These are phyloP conservation scores for Pseudocercospora fuligena DNA, from an alignment of 2,329 filamentous ascomycete species.

Conservation along the genomic window DNA sequence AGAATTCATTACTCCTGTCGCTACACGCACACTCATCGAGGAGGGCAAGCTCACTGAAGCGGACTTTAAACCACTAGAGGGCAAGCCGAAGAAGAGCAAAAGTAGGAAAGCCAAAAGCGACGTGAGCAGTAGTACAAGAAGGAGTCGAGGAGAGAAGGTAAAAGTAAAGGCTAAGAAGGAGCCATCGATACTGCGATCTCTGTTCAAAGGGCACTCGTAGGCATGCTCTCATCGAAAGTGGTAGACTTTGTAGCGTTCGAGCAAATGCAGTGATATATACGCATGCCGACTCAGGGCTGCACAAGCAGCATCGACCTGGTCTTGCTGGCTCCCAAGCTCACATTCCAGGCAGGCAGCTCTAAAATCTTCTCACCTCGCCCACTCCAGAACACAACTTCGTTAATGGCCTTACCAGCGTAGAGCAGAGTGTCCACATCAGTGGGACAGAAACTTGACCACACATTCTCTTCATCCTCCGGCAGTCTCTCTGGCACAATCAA, in stretches of 20 bases:
- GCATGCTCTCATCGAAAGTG: neutral
- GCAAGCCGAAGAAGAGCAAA: constrained; percentile 45
- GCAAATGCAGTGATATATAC: neutral
- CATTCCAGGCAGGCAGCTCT: constrained; percentile 37
- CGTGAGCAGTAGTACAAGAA: constrained; percentile 24
- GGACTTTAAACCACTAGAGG: constrained; percentile 47
- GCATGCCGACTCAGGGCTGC: neutral
- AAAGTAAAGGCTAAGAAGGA: constrained; percentile 45
- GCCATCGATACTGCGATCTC: constrained; percentile 47
- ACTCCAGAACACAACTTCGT: constrained; percentile 39
- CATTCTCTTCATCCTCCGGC: constrained; percentile 7
- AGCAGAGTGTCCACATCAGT: constrained; percentile 32
- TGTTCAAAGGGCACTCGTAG: constrained; percentile 42
- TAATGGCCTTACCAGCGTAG: constrained; percentile 37
- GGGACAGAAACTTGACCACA: constrained; percentile 33
- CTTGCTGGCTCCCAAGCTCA: constrained; percentile 15
- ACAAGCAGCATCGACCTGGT: neutral
- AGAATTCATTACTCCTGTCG: constrained; percentile 67
- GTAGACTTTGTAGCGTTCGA: constrained; percentile 1
- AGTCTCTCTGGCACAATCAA: constrained; percentile 25
- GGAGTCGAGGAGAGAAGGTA: constrained; percentile 30
- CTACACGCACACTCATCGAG: constrained; percentile 51
- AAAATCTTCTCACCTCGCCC: constrained; percentile 24
- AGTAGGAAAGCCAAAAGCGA: constrained; percentile 32
- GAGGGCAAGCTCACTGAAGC: constrained; percentile 53